Evolutionary conservation across 2,329 filamentous ascomycete species (phyloP).

Genomic region (Monosporascus sp.): DNA sequence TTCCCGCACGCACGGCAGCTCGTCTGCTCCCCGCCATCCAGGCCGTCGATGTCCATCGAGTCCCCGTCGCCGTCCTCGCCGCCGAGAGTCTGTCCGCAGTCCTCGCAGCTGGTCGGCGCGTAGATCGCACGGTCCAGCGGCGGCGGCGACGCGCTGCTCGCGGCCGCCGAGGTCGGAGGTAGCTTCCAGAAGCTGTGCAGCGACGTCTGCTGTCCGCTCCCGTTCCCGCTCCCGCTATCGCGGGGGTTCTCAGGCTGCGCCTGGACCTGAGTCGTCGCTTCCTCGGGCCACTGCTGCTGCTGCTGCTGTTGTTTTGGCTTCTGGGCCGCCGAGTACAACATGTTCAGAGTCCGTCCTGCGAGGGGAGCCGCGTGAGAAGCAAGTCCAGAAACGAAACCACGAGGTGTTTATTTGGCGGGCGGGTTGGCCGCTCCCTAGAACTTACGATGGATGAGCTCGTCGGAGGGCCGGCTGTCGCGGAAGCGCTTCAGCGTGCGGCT

Average conservation of each 20-base stretch:
- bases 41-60: slow-evolving; percentile 31
- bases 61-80: slow-evolving; percentile 29
- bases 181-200: slow-evolving; percentile 60
- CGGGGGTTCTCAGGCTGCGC: slow-evolving; percentile 8
- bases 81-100: slow-evolving; percentile 37
- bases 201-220: slow-evolving; percentile 37
- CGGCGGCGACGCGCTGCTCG: slow-evolving; percentile 16
- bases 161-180: slow-evolving; percentile 29
- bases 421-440: slow-evolving; percentile 13
- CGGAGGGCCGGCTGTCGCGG: slow-evolving; percentile 53
- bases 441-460: slow-evolving; percentile 50
- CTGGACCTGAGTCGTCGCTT: slow-evolving; percentile 3
- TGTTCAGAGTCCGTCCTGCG: slow-evolving; percentile 50
- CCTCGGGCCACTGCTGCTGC: slow-evolving; percentile 18
- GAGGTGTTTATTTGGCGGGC: not conserved
- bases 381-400: not conserved
- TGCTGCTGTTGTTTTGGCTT: slow-evolving; percentile 24
- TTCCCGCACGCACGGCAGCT: slow-evolving; percentile 47
- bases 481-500: slow-evolving; percentile 58
- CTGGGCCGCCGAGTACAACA: slow-evolving; percentile 52
- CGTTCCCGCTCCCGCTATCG: slow-evolving; percentile 4
- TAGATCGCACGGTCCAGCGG: slow-evolving; percentile 12
- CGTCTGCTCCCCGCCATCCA: slow-evolving; percentile 30
- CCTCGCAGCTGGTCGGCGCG: slow-evolving; percentile 41
- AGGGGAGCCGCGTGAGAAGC: slow-evolving; percentile 10